Percentiles rank a stretch among this genome's conserved stretches.
Evolutionary conservation across 2,329 filamentous ascomycete species (phyloP).

Genomic region (Ceratocystis smalleyi): DNA sequence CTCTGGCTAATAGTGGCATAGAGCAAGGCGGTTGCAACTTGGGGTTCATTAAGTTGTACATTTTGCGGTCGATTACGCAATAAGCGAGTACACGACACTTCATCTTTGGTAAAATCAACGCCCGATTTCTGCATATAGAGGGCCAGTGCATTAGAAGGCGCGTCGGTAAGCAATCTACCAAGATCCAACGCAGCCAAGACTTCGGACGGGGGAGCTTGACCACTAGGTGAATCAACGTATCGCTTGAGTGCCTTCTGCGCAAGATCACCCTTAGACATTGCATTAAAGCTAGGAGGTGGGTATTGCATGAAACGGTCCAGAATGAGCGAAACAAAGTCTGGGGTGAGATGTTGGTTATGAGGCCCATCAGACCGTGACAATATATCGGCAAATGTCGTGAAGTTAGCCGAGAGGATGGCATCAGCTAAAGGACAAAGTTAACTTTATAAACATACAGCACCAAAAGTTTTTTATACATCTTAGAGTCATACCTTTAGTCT

Average conservation of each 20-base stretch:
- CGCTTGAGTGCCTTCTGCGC: constrained; percentile 50
- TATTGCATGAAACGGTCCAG: constrained; percentile 78
- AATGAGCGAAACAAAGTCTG: constrained; percentile 60
- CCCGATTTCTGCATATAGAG: constrained; percentile 61
- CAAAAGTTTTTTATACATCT: constrained; percentile 6
- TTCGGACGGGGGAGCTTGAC: constrained; percentile 44
- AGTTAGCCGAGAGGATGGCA: constrained; percentile 71
- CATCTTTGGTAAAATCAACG: constrained; percentile 55
- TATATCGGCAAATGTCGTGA: constrained; percentile 60
- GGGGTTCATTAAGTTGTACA: constrained; percentile 59
- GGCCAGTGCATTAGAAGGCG: constrained; percentile 40
- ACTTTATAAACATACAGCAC: constrained; percentile 11
- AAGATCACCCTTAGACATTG: constrained; percentile 55
- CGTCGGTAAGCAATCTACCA: constrained; percentile 46
- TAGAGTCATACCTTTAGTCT: constrained; percentile 58
- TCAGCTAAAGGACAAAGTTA: constrained; percentile 44
- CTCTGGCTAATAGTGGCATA: constrained; percentile 45
- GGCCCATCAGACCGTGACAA: constrained; percentile 50
- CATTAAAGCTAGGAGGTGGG: constrained; percentile 72
- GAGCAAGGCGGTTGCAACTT: constrained; percentile 66
- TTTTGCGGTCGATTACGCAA: constrained; percentile 38
- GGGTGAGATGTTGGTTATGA: constrained; percentile 49
- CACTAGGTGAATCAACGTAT: constrained; percentile 40
- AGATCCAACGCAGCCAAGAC: constrained; percentile 57
- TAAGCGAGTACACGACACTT: constrained; percentile 46